A percentile compares a stretch with the other conserved stretches of the same genome.
Conservation (phyloP, 768 basidiomycete genomes). For the Daedaleopsis nitida region DNA sequence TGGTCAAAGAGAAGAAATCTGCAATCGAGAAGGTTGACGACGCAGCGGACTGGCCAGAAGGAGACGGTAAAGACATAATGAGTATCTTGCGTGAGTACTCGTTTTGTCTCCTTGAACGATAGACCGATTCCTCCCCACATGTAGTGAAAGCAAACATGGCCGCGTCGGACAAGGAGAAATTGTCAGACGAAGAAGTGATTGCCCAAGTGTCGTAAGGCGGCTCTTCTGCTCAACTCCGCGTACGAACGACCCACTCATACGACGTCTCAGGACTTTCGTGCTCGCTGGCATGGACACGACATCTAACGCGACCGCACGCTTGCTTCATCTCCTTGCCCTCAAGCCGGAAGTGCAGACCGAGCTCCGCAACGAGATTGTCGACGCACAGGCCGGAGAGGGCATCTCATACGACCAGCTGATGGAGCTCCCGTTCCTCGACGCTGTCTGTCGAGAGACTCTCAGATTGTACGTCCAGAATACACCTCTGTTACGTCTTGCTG, state of each 20-base stretch:
- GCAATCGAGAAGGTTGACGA: slow-evolving; percentile 14
- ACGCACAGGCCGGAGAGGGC: slow-evolving; percentile 1
- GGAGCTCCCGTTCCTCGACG: slow-evolving; percentile 38
- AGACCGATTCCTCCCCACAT: background rate
- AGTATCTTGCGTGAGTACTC: slow-evolving; percentile 26
- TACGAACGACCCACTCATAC: background rate
- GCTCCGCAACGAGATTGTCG: background rate
- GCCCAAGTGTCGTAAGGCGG: slow-evolving; percentile 26
- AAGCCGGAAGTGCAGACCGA: background rate
- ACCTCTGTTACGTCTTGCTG: no score
- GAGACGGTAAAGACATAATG: slow-evolving; percentile 30
- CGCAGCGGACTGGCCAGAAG: slow-evolving; percentile 16
- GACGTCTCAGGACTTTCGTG: background rate
- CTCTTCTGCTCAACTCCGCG: background rate
- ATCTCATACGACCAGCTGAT: slow-evolving; percentile 33
- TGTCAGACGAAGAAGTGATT: slow-evolving; percentile 24
- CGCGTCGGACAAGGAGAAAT: slow-evolving; percentile 18
- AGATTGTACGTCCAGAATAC: slow-evolving; percentile 15
- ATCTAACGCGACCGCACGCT: background rate
- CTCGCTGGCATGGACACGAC: background rate
- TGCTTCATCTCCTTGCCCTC: slow-evolving; percentile 1
- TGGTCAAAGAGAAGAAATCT: slow-evolving; percentile 23
- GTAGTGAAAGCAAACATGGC: slow-evolving; percentile 25
- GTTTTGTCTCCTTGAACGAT: background rate
- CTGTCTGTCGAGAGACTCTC: slow-evolving; percentile 32